Percentiles rank a stretch among this genome's conserved stretches.
Conservation (phyloP, 208 protist species). For the Leishmania martiniquensis region DNA sequence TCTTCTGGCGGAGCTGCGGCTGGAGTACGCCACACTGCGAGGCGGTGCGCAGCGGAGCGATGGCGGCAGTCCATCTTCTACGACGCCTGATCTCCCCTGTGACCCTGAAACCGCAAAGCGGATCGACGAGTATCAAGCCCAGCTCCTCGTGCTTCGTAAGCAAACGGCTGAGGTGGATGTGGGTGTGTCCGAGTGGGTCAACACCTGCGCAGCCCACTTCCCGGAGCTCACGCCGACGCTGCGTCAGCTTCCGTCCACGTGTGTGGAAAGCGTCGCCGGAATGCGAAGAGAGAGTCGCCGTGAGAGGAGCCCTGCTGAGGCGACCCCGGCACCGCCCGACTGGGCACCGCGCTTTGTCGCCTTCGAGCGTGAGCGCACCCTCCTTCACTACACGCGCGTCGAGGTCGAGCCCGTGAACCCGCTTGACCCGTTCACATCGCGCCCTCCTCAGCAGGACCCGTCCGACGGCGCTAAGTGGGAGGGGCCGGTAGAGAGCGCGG, state of each 20-base stretch:
- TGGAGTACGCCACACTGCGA: constrained; percentile 11
- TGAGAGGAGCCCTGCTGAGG: not conserved
- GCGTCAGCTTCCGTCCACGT: constrained; percentile 49
- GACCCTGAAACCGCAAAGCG: constrained; percentile 17
- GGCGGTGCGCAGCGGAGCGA: not conserved
- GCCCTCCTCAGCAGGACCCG: constrained; percentile 1
- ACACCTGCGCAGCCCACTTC: constrained; percentile 54
- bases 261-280: constrained; percentile 25
- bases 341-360: constrained; percentile 37
- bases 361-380: constrained; percentile 69
- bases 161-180: constrained; percentile 55
- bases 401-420: constrained; percentile 52
- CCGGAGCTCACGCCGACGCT: constrained; percentile 53
- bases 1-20: constrained; percentile 48
- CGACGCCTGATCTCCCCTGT: not conserved
- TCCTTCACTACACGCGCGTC: constrained; percentile 64
- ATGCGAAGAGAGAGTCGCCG: not conserved
- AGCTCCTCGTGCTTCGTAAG: constrained; percentile 36
- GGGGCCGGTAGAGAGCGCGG: not conserved
- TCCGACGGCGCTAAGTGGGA: constrained; percentile 15
- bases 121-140: constrained; percentile 30
- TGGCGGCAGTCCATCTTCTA: not conserved
- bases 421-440: constrained; percentile 42
- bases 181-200: constrained; percentile 44
- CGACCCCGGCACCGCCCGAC: not conserved